A percentile compares a stretch with the other conserved stretches of the same genome.
Conservation (phyloP, 163 green algal genomes). For the Scenedesmus sp. region DNA sequence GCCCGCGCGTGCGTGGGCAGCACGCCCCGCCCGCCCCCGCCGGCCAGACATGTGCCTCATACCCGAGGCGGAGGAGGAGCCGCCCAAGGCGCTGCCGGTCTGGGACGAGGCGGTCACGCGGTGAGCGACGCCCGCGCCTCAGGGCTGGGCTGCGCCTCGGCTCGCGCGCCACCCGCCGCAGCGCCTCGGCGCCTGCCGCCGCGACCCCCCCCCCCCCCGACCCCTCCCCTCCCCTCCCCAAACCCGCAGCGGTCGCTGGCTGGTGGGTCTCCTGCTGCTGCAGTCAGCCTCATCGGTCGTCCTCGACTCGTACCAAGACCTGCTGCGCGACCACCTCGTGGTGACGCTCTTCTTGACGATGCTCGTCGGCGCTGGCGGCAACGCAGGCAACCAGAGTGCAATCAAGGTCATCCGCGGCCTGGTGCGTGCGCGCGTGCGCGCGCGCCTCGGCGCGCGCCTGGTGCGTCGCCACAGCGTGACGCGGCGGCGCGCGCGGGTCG, state of each 20-base stretch:
- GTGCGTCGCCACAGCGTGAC: too few relatives aligned
- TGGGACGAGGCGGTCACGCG: conserved; percentile 43
- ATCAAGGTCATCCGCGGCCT: conserved; percentile 94
- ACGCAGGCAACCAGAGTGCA: conserved; percentile 90
- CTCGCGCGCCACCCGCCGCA: not conserved
- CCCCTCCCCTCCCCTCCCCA: too few relatives aligned
- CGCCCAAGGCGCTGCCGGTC: conserved; percentile 23
- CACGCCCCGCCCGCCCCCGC: too few relatives aligned
- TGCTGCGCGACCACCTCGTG: conserved; percentile 84
- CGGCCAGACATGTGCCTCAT: conserved; percentile 55
- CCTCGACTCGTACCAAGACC: conserved; percentile 73
- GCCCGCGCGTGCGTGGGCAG: too few relatives aligned
- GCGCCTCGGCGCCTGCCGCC: too few relatives aligned
- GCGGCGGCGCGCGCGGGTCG: too few relatives aligned
- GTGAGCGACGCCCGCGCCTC: too few relatives aligned
- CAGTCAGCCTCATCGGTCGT: conserved; percentile 86
- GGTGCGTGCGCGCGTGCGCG: too few relatives aligned
- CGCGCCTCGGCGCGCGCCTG: too few relatives aligned
- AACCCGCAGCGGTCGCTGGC: conserved; percentile 77
- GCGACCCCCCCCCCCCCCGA: too few relatives aligned
- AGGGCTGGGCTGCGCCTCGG: not conserved
- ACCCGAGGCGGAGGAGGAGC: conserved; percentile 43
- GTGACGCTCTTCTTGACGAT: conserved; percentile 95
- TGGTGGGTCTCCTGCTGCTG: conserved; percentile 90
- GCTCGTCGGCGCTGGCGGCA: conserved; percentile 85